Conservation (phyloP, 192 early-diverging fungal genomes). For the Neocallimastix lanati region DNA sequence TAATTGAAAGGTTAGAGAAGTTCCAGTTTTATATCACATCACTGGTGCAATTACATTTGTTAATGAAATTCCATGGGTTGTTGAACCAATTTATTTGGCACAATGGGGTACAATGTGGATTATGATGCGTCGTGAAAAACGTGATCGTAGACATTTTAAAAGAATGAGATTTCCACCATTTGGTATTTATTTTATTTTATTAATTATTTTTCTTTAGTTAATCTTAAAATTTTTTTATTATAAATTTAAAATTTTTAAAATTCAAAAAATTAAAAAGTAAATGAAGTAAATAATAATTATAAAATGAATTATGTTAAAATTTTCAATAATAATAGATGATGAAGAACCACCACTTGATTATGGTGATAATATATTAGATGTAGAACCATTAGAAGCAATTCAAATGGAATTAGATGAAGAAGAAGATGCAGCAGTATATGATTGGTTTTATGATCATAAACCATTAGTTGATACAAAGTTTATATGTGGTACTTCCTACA, state of each 20-base stretch:
- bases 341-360: constrained; percentile 98
- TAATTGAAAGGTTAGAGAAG: constrained; percentile 50
- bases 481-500: constrained; percentile 77
- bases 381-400: constrained; percentile 93
- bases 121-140: constrained; percentile 98
- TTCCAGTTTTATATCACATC: constrained; percentile 89
- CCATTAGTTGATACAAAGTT: constrained; percentile 54
- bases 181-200: too few relatives aligned
- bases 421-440: constrained; percentile 75
- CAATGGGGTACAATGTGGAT: constrained; percentile 99
- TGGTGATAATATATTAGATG: constrained; percentile 94
- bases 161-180: constrained; percentile 49
- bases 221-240: too few relatives aligned
- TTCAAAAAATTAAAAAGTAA: too few relatives aligned
- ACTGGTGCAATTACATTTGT: constrained; percentile 98
- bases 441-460: constrained; percentile 97
- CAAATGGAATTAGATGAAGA: constrained; percentile 96
- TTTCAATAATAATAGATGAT: constrained; percentile 96
- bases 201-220: too few relatives aligned
- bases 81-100: constrained; percentile 93
- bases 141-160: constrained; percentile 92
- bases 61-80: constrained; percentile 87
- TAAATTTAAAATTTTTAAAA: too few relatives aligned
- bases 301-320: too few relatives aligned
- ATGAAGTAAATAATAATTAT: too few relatives aligned